Conservation (phyloP, 2,329 filamentous ascomycete genomes). For the Talaromyces sp. region DNA sequence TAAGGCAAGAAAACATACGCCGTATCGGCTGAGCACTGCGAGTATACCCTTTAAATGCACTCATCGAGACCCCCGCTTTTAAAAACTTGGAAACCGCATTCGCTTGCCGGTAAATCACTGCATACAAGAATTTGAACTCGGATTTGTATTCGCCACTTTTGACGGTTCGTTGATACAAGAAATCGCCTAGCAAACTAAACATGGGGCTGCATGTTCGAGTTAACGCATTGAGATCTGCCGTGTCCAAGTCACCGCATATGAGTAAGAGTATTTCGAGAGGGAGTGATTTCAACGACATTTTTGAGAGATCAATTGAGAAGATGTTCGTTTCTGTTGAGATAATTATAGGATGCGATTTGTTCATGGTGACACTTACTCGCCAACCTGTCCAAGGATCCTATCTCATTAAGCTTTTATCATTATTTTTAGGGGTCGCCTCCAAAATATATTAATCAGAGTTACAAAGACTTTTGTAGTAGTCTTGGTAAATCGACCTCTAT, state of each 20-base stretch:
- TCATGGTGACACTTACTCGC: too few relatives aligned
- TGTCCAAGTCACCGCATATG: not conserved
- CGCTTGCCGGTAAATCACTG: not conserved
- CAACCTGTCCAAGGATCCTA: too few relatives aligned
- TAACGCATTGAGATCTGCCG: not conserved
- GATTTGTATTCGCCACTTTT: not conserved
- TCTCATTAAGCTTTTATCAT: too few relatives aligned
- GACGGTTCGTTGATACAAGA: not conserved
- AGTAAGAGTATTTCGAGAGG: not conserved
- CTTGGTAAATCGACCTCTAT: too few relatives aligned
- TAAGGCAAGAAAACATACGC: not conserved
- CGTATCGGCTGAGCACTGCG: not conserved
- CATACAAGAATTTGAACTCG: not conserved
- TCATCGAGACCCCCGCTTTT: slow-evolving; percentile 1
- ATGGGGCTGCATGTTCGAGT: not conserved
- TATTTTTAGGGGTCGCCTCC: too few relatives aligned
- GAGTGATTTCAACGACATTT: not conserved
- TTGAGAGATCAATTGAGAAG: not conserved
- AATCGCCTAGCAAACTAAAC: not conserved
- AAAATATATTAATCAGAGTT: too few relatives aligned
- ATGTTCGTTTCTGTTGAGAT: too few relatives aligned
- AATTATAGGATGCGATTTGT: too few relatives aligned
- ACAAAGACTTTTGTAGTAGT: too few relatives aligned
- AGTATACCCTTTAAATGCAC: not conserved
- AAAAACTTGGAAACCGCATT: slow-evolving; percentile 5